Percentiles rank a stretch among this genome's conserved stretches.
Evolutionary conservation across 495 filamentous ascomycete species (phyloP).

Genomic region (Aspergillus wentii): DNA sequence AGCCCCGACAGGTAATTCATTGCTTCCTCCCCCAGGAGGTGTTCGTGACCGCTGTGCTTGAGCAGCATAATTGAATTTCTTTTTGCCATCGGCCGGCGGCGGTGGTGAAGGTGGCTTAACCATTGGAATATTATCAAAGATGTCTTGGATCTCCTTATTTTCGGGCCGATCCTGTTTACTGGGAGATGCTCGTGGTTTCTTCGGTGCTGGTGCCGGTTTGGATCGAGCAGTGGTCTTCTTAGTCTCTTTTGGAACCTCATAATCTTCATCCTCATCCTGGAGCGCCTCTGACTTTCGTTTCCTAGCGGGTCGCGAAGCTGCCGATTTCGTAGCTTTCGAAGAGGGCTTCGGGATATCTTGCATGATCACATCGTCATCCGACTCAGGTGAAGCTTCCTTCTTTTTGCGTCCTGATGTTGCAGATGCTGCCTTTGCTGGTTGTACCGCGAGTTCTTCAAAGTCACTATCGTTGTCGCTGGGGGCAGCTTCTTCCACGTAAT

Average conservation of each 20-base stretch:
- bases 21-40: slow-evolving; percentile 56
- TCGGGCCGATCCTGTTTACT: slow-evolving; percentile 63
- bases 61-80: slow-evolving; percentile 68
- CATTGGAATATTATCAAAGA: slow-evolving; percentile 81
- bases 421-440: slow-evolving; percentile 24
- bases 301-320: slow-evolving; percentile 27
- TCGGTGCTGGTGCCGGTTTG: slow-evolving; percentile 38
- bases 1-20: slow-evolving; percentile 74
- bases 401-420: slow-evolving; percentile 32
- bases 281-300: slow-evolving; percentile 57
- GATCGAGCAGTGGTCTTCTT: slow-evolving; percentile 32
- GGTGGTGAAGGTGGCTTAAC: slow-evolving; percentile 80
- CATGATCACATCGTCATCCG: slow-evolving; percentile 46
- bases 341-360: slow-evolving; percentile 34
- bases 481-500: slow-evolving; percentile 59
- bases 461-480: slow-evolving; percentile 51
- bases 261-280: slow-evolving; percentile 38
- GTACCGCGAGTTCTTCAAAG: slow-evolving; percentile 33
- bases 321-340: slow-evolving; percentile 28
- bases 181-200: slow-evolving; percentile 54
- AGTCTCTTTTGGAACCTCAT: slow-evolving; percentile 17
- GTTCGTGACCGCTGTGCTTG: slow-evolving; percentile 50
- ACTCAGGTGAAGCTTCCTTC: slow-evolving; percentile 37
- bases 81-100: slow-evolving; percentile 47
- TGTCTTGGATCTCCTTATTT: slow-evolving; percentile 65